phyloP scores from a whole-genome alignment of 768 basidiomycete species.

The Agaricus sinodeliciosus region DNA sequence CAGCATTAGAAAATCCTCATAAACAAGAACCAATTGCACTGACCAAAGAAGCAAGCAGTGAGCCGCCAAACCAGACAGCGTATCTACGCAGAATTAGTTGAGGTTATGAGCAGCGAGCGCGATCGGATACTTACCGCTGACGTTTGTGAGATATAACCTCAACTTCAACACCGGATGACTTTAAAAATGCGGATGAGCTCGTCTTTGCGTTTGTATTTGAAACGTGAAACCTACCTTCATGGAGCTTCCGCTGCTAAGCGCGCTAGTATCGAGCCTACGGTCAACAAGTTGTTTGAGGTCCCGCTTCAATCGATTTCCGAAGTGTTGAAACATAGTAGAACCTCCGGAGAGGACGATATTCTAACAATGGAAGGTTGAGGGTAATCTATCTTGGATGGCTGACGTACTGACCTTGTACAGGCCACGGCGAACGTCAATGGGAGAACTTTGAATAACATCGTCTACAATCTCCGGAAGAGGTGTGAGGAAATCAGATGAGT shows the following conservation, averaged over 20 bases:
- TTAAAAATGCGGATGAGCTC: not conserved
- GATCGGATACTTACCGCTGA: conserved; percentile 55
- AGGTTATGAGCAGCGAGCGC: not conserved
- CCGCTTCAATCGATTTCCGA: conserved; percentile 93
- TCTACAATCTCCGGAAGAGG: conserved; percentile 96
- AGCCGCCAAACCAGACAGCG: conserved; percentile 98
- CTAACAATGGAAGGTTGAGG: conserved; percentile 28
- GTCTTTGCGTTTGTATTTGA: not conserved
- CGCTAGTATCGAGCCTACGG: conserved; percentile 76
- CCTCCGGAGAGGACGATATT: conserved; percentile 98
- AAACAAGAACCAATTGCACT: conserved; percentile 19
- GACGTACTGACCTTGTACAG: conserved; percentile 71
- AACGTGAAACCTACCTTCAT: conserved; percentile 52
- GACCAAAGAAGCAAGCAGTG: conserved; percentile 87
- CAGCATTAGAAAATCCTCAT: not conserved
- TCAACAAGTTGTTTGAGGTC: conserved; percentile 94
- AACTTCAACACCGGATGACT: conserved; percentile 97
- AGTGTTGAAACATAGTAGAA: conserved; percentile 99
- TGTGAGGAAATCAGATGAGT: conserved; percentile 94
- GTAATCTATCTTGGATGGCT: not conserved
- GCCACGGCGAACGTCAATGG: conserved; percentile 95
- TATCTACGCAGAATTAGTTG: conserved; percentile 38
- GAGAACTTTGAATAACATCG: conserved; percentile 89
- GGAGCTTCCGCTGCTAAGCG: conserved; percentile 62
- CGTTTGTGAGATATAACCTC: conserved; percentile 98